These are phyloP conservation scores for Cicer bijugum DNA, from an alignment of 306 rosid genomes.

Conservation along the genomic window DNA sequence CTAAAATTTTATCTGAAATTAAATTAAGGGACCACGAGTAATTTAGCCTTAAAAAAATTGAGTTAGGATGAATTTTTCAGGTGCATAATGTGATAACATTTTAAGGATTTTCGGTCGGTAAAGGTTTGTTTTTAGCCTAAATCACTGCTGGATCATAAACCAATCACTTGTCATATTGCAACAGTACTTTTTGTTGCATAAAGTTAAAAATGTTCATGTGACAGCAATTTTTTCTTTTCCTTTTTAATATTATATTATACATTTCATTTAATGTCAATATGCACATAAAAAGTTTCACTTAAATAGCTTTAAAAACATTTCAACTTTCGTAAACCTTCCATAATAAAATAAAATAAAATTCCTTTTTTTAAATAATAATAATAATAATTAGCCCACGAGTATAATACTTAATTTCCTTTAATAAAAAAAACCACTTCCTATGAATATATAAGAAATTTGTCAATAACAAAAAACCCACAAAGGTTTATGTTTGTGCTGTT, in stretches of 20 bases:
- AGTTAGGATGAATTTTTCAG: neutral
- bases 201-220: neutral
- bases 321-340: slow-evolving; percentile 11
- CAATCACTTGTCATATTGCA: slow-evolving; percentile 17
- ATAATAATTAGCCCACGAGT: neutral
- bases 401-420: no score
- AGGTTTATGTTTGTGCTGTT: neutral
- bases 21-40: no score
- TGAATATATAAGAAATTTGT: neutral
- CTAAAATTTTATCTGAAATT: no score
- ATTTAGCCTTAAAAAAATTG: no score
- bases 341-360: neutral
- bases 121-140: neutral
- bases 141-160: slow-evolving; percentile 4
- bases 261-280: neutral
- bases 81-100: neutral
- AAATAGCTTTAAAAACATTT: slow-evolving; percentile 1
- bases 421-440: no score
- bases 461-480: neutral
- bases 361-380: no score
- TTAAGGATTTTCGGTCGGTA: neutral
- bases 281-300: neutral
- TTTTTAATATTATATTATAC: slow-evolving; percentile 7
- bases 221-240: neutral
- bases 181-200: slow-evolving; percentile 15